Base-by-base conservation (phyloP, 1,284 basidiomycete genomes). In the Irpex sp. region DNA sequence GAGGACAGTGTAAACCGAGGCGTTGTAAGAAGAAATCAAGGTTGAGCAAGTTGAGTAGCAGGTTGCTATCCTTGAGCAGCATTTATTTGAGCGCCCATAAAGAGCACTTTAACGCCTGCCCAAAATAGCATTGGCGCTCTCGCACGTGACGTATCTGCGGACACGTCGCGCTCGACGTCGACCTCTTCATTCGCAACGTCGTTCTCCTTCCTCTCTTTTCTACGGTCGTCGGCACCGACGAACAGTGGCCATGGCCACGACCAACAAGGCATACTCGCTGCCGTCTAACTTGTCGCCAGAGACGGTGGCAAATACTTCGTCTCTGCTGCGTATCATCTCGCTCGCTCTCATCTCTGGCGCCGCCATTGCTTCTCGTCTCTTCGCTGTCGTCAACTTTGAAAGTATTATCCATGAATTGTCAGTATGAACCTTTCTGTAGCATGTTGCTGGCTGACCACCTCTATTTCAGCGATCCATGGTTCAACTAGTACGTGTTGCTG, bases 361-460 rank as follows among this genome's bases (percentile, higher is more conserved):
- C 65, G 97, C 97, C 47, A 92, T 99, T 71, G 90, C 95, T 43
- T 97, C 95, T 63, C 89, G 97, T 74, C 83, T 99, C 70, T 99
- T 99, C 75, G 96, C 97, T 66, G 97, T 99, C 69, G 83, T 99
- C 67, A 94, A 98, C 68, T 97, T 98, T 75, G 97, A 99, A 81
- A 95, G 93, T 84, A 95, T 99, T 72, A 98, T 98, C 71, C 97
- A 98, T 78, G 97, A 99, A 83, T 98, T 98, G 94, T 95, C 67
- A 69, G 93, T 86, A 11, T 26, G 57, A 5, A 3, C 49, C 19
- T 57, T 53, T 53, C 15, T 8, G 9, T 33, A 17, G 5, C 39
- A n/a, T 60, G 5, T 9, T 15, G 58, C 49, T 33, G 15, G 50
- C 63, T 74, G 51, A 66, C 62, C 4, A 49, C 56, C 63, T n/a